Percentiles rank a stretch among this genome's conserved stretches.
Conservation (phyloP, 306 rosid species). For the Parietaria judaica region DNA sequence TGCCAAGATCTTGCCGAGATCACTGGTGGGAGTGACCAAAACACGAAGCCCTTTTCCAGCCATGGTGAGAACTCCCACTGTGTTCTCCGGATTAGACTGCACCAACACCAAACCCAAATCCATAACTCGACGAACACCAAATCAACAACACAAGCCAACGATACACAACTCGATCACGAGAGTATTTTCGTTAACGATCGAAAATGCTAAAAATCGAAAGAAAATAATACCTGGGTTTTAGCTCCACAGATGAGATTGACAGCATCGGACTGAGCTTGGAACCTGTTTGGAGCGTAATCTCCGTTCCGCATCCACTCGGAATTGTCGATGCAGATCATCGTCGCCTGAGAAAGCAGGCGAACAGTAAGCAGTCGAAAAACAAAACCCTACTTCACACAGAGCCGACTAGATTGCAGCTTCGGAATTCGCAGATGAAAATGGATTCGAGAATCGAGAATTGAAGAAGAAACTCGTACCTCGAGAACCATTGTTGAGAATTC, state of each 20-base stretch:
- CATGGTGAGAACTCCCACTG: slow-evolving; percentile 92
- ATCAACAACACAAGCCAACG: neutral
- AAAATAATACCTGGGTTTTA: slow-evolving; percentile 69
- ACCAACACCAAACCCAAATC: slow-evolving; percentile 14
- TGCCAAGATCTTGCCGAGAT: slow-evolving; percentile 83
- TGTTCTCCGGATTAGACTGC: slow-evolving; percentile 88
- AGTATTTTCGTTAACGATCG: slow-evolving; percentile 8
- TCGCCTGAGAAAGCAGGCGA: slow-evolving; percentile 40
- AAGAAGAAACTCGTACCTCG: slow-evolving; percentile 41
- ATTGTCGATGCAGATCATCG: slow-evolving; percentile 93
- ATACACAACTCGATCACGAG: too few species aligned
- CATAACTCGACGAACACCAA: neutral
- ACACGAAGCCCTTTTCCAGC: slow-evolving; percentile 91
- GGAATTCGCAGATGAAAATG: neutral
- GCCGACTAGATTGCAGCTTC: neutral
- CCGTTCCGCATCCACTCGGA: slow-evolving; percentile 99
- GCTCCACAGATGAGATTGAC: slow-evolving; percentile 93
- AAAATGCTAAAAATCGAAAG: neutral
- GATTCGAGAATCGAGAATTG: slow-evolving; percentile 10
- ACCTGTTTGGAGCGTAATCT: slow-evolving; percentile 75
- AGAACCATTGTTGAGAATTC: slow-evolving; percentile 67
- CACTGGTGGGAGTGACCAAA: slow-evolving; percentile 85
- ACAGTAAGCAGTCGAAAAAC: neutral
- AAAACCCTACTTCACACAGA: slow-evolving; percentile 39
- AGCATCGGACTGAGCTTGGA: slow-evolving; percentile 88